Evolutionary conservation across 140 eudicot genomes (phyloP).

Genomic region (Oenanthe javanica): DNA sequence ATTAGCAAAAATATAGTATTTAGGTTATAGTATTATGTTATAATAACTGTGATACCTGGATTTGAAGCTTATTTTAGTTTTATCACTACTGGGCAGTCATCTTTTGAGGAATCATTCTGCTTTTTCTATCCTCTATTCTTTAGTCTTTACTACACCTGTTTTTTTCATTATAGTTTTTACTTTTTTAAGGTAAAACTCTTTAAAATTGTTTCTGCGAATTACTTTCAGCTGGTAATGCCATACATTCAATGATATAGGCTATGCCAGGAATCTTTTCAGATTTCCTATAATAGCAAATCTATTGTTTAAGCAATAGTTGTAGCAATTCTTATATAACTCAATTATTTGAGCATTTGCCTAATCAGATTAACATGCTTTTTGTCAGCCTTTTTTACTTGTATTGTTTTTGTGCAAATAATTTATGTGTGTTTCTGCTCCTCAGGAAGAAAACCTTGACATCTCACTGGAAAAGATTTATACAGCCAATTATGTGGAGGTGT

Average conservation of each 20-base stretch:
- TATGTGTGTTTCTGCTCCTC: constrained; percentile 25
- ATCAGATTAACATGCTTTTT: not conserved
- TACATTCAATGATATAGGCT: not conserved
- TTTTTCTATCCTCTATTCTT: not conserved
- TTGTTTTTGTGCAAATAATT: constrained; percentile 15
- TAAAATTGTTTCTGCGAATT: not conserved
- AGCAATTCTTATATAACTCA: not conserved
- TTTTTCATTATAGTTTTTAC: not conserved
- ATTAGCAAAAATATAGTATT: no score
- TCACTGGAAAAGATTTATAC: constrained; percentile 70
- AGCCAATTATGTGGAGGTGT: constrained; percentile 79
- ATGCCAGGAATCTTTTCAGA: not conserved
- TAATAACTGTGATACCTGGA: not conserved
- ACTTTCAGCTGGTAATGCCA: not conserved
- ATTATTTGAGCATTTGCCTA: not conserved
- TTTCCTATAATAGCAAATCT: not conserved
- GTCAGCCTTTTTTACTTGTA: not conserved
- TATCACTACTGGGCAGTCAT: not conserved
- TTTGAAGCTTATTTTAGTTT: not conserved
- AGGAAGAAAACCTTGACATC: constrained; percentile 78
- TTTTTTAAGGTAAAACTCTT: not conserved
- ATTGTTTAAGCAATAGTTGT: not conserved
- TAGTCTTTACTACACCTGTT: not conserved
- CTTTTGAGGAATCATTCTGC: not conserved
- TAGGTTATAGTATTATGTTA: not conserved